phyloP scores from a whole-genome alignment of 1,284 basidiomycete species.

The Trametes sp. region DNA sequence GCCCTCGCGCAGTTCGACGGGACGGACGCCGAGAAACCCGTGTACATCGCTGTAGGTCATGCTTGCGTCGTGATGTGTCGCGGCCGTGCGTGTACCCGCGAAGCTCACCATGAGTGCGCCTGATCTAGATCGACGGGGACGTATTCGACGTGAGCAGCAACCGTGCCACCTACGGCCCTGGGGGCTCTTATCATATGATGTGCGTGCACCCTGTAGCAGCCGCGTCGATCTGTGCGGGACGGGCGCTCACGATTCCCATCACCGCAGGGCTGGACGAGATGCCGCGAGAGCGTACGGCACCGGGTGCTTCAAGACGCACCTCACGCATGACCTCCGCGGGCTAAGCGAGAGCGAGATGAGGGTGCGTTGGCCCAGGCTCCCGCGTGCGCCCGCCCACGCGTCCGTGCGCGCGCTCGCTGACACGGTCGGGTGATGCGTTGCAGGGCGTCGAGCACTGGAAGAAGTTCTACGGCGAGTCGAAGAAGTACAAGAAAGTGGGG shows the following conservation, averaged over 20 bases:
- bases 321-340: constrained; percentile 90
- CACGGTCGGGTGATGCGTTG: neutral
- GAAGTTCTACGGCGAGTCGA: constrained; percentile 84
- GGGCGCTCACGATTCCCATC: constrained; percentile 18
- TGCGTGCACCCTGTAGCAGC: constrained; percentile 48
- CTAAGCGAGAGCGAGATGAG: constrained; percentile 74
- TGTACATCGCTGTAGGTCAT: constrained; percentile 83
- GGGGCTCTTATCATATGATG: constrained; percentile 88
- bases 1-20: constrained; percentile 83
- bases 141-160: constrained; percentile 90
- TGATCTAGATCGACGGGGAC: constrained; percentile 81
- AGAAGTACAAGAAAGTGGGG: constrained; percentile 81
- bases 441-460: constrained; percentile 89
- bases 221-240: constrained; percentile 15
- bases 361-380: constrained; percentile 51
- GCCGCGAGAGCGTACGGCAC: constrained; percentile 91
- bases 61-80: constrained; percentile 30
- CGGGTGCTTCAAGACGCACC: constrained; percentile 90
- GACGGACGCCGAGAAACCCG: constrained; percentile 66
- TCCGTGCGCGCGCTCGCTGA: constrained; percentile 13
- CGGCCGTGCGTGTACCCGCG: constrained; percentile 29
- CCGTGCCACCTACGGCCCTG: constrained; percentile 86
- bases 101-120: constrained; percentile 27
- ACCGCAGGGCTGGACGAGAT: constrained; percentile 81
- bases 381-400: constrained; percentile 3